Evolutionary conservation across 2,329 filamentous ascomycete genomes (phyloP), one percentile per base, ranked within the genome.

Genomic region (Talaromyces funiculosus): DNA sequence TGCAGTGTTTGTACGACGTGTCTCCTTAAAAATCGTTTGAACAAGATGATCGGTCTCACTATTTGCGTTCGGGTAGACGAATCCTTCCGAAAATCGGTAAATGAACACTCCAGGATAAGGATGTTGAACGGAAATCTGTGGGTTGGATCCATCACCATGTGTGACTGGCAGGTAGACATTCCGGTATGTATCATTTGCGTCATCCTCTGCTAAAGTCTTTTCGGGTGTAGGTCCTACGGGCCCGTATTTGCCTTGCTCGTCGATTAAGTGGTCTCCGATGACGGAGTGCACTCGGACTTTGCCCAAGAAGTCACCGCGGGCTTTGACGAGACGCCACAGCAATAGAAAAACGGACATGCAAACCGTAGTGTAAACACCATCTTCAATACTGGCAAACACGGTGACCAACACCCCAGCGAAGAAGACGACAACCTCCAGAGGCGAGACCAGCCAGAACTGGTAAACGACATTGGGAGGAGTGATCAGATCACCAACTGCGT

Each of bases 81-180:
- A 96, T 45, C 92, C 90, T 77, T 97, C 93, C 0, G 89, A 86
- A 75, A 96, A 97, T 47, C 93, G 87, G 78, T 96, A 97, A 70
- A 97, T 96, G 76, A 97, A 96, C 66, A 99, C 84, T 57, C 94
- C 94, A 0, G 93, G 93, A 68, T 94, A 90, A 0, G 94, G 92
- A 59, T 85, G 85, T 63, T 90, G 82, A n/a, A 96, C 80, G 10
- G 88, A 82, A 51, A 97, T 82, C 26, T 88, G 82, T 0, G 93
- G 93, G 73, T 97, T 97, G 1, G 90, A 92, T 31, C 93, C 93
- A 71, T 97, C 93, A n/a, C 82, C 81, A 72, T 95, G 91, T 67
- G 90, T 86, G 61, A 97, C 81, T 0, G 94, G 94, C 20, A 97
- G 77, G 81, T 94, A 99, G 31, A 96, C 84, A 65, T 90, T 92